These are phyloP conservation scores for Leavenworthia alabamica DNA, from an alignment of 345 rosid genomes.

Conservation along the genomic window DNA sequence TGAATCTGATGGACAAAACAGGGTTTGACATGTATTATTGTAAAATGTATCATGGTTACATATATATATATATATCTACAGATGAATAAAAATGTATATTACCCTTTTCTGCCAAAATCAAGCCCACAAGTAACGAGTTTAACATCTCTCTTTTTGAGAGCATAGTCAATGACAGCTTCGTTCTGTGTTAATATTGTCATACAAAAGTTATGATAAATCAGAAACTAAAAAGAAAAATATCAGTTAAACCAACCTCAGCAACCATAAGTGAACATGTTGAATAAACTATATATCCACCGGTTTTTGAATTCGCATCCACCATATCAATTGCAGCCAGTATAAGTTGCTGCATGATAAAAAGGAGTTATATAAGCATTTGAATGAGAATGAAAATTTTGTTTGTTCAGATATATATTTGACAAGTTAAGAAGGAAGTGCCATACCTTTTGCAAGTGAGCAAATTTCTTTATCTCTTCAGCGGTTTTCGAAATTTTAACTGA, in stretches of 20 bases:
- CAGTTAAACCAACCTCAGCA: constrained; percentile 55
- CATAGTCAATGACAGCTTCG: constrained; percentile 82
- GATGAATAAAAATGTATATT: constrained; percentile 12
- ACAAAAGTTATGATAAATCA: neutral
- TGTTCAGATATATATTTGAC: constrained; percentile 47
- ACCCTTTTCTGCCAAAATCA: constrained; percentile 76
- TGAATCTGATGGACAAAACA: constrained; percentile 37
- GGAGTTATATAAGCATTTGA: neutral
- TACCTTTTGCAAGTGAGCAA: constrained; percentile 90
- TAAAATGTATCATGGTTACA: too few relatives aligned
- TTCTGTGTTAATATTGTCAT: constrained; percentile 42
- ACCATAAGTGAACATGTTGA: constrained; percentile 90
- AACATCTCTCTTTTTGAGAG: constrained; percentile 73
- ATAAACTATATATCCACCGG: constrained; percentile 84
- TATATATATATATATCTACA: too few relatives aligned
- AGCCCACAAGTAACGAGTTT: constrained; percentile 79
- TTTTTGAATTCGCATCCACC: constrained; percentile 82
- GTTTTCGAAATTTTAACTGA: constrained; percentile 88
- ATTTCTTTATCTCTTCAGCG: constrained; percentile 65
- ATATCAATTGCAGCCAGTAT: constrained; percentile 82
- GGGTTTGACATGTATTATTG: neutral
- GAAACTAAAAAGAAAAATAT: neutral
- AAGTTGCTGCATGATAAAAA: constrained; percentile 50
- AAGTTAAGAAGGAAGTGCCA: constrained; percentile 6
- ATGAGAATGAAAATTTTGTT: neutral